These are phyloP conservation scores for Thraustotheca clavata DNA, from an alignment of 352 stramenopile species.

Conservation along the genomic window DNA sequence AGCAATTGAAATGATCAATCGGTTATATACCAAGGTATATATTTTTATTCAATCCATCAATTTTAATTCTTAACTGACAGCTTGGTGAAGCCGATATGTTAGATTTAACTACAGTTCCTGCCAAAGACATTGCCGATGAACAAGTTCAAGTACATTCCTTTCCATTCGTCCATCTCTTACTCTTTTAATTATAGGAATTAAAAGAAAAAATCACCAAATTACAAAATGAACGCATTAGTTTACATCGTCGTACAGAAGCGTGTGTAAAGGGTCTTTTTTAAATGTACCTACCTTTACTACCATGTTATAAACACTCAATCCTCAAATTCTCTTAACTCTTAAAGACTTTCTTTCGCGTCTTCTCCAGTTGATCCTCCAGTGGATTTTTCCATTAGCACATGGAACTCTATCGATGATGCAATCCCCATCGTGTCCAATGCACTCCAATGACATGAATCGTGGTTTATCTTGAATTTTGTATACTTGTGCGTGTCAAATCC, in stretches of 20 bases:
- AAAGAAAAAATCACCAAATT: slow-evolving; percentile 18
- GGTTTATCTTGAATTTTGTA: neutral
- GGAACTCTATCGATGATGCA: too few species aligned
- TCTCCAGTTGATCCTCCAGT: too few species aligned
- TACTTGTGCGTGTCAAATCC: neutral
- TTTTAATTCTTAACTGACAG: too few species aligned
- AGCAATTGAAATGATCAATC: slow-evolving; percentile 84
- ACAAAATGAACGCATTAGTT: slow-evolving; percentile 11
- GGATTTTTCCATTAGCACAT: too few species aligned
- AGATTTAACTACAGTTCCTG: slow-evolving; percentile 70
- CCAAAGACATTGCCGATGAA: slow-evolving; percentile 37
- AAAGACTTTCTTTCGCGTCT: too few species aligned
- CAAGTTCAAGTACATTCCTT: slow-evolving; percentile 3
- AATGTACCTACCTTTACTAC: too few species aligned
- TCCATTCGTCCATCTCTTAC: neutral
- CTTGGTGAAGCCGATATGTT: slow-evolving; percentile 83
- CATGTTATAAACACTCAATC: too few species aligned
- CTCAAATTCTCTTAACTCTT: too few species aligned
- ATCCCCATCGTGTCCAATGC: too few species aligned
- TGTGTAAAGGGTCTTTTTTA: slow-evolving; percentile 22
- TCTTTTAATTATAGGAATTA: neutral
- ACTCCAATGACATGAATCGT: neutral
- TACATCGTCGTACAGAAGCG: slow-evolving; percentile 14
- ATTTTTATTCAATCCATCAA: too few species aligned
- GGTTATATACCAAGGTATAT: slow-evolving; percentile 62